A percentile compares a stretch with the other conserved stretches of the same genome.
These are phyloP conservation scores for Coelastrella sp. DNA, from an alignment of 139 green algal species.

Conservation along the genomic window DNA sequence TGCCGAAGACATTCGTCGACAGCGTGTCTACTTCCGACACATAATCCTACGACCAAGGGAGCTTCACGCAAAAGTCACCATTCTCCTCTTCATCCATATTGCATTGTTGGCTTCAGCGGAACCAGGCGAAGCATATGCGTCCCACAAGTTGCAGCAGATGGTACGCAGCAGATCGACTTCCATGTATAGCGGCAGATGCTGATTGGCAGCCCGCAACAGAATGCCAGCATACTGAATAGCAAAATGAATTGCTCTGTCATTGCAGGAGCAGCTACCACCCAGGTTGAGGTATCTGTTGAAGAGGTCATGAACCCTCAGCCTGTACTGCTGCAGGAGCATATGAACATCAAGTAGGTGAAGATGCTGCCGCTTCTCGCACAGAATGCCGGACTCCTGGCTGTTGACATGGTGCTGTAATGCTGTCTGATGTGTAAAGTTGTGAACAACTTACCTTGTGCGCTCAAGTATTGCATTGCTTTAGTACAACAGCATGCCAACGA, in stretches of 20 bases:
- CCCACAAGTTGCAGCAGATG: background rate
- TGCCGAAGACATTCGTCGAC: background rate
- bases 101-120: background rate
- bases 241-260: background rate
- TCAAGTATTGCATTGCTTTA: no score
- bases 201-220: no score
- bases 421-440: no score
- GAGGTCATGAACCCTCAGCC: conserved; percentile 51
- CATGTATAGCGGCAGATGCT: no score
- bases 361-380: no score
- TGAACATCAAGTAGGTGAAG: conserved; percentile 47
- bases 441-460: no score
- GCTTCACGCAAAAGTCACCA: no score
- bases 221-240: no score
- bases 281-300: conserved; percentile 33
- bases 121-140: background rate
- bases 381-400: no score
- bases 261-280: background rate
- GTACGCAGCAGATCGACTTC: background rate
- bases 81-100: no score
- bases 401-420: no score
- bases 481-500: no score
- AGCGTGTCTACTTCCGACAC: background rate
- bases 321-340: conserved; percentile 17
- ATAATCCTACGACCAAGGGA: background rate